phyloP scores from a whole-genome alignment of 176 grass and related monocot genomes.

The Alloteropsis semialata region DNA sequence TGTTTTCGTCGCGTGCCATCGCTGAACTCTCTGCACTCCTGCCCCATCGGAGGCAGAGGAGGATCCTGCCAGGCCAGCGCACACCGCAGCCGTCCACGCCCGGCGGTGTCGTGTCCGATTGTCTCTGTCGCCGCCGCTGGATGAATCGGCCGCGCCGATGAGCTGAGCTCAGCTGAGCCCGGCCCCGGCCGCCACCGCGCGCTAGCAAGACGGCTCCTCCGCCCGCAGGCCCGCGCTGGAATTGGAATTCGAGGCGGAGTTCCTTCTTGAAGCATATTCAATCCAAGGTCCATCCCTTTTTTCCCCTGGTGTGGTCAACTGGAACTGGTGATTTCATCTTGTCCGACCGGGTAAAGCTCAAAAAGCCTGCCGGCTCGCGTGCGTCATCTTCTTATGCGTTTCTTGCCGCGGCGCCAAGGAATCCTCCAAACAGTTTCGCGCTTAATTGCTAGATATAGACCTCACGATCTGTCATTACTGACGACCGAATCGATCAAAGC shows the following conservation, averaged over 20 bases:
- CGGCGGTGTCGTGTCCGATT: not conserved
- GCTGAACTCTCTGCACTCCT: not conserved
- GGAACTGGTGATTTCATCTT: not conserved
- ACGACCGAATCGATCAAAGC: not conserved
- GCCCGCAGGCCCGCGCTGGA: not conserved
- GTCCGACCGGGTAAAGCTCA: not conserved
- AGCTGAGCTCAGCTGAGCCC: not conserved
- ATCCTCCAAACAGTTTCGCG: not conserved
- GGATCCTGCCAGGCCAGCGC: not conserved
- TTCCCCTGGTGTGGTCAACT: no score
- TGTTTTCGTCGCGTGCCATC: not conserved
- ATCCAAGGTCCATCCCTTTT: not conserved
- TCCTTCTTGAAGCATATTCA: not conserved
- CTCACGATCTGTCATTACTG: not conserved
- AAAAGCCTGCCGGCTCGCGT: not conserved
- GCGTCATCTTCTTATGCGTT: slow-evolving; percentile 32
- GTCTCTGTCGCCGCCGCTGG: not conserved
- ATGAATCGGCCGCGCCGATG: not conserved
- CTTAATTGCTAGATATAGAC: no score
- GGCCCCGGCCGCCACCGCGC: not conserved
- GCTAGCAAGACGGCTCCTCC: not conserved
- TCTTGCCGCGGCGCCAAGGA: slow-evolving; percentile 21
- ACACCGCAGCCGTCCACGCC: not conserved
- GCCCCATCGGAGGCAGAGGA: not conserved
- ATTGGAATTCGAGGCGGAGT: not conserved